These are phyloP conservation scores for Brassica balearica DNA, from an alignment of 441 rosid species.

Conservation along the genomic window DNA sequence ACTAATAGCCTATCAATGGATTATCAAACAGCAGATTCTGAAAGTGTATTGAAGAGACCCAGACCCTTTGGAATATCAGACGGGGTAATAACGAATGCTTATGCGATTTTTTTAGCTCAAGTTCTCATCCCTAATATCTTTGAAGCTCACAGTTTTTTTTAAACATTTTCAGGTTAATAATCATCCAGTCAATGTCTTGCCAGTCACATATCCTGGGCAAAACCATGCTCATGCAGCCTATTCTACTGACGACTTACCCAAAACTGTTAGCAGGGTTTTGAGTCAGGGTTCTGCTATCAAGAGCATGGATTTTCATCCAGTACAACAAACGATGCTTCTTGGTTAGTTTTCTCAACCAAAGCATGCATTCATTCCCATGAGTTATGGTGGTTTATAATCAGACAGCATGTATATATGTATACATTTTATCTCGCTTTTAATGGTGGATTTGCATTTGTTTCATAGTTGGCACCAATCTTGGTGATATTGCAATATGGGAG, in stretches of 20 bases:
- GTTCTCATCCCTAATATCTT: slow-evolving; percentile 24
- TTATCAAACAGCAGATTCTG: slow-evolving; percentile 75
- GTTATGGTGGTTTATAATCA: slow-evolving; percentile 11
- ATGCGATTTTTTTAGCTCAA: slow-evolving; percentile 5
- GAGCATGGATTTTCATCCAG: slow-evolving; percentile 92
- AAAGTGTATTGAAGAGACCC: slow-evolving; percentile 60
- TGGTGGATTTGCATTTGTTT: slow-evolving; percentile 31
- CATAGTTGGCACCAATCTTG: slow-evolving; percentile 76
- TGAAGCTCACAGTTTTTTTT: slow-evolving; percentile 19
- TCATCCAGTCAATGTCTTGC: slow-evolving; percentile 61
- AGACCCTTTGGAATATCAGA: slow-evolving; percentile 69
- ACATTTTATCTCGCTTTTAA: slow-evolving; percentile 5
- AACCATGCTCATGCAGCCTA: slow-evolving; percentile 60
- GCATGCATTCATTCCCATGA: slow-evolving; percentile 24
- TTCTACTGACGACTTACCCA: slow-evolving; percentile 80
- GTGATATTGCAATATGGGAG: slow-evolving; percentile 85
- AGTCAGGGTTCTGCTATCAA: slow-evolving; percentile 74
- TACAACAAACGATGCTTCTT: slow-evolving; percentile 76
- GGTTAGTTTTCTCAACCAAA: slow-evolving; percentile 52
- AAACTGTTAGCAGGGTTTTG: slow-evolving; percentile 54
- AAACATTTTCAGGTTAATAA: slow-evolving; percentile 54
- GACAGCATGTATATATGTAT: background rate
- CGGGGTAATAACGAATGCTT: slow-evolving; percentile 49
- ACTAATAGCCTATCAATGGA: slow-evolving; percentile 56
- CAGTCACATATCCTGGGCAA: slow-evolving; percentile 64